Evolutionary conservation across 805 yeast species (phyloP).

Genomic region (Hanseniaspora jakobsenii): DNA sequence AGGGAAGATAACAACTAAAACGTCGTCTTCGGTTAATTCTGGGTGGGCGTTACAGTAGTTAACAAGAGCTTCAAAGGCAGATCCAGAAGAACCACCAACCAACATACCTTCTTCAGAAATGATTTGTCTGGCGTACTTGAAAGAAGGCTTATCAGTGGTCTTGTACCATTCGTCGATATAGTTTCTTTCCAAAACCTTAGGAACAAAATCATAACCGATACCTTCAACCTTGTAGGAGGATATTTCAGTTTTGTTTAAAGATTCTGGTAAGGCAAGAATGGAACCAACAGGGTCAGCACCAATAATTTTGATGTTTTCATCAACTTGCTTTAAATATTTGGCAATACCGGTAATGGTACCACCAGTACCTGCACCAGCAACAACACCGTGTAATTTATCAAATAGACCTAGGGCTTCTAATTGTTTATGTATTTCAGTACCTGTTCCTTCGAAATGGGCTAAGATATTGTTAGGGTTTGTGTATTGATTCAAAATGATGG

Average conservation of each 20-base stretch:
- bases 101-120: constrained; percentile 76
- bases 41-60: constrained; percentile 50
- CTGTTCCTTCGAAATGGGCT: constrained; percentile 78
- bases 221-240: constrained; percentile 74
- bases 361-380: constrained; percentile 93
- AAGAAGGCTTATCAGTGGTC: constrained; percentile 72
- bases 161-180: constrained; percentile 70
- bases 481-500: constrained; percentile 76
- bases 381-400: constrained; percentile 58
- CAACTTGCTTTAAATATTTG: constrained; percentile 52
- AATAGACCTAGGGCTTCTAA: constrained; percentile 32
- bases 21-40: constrained; percentile 56
- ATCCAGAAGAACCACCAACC: constrained; percentile 84
- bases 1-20: constrained; percentile 70
- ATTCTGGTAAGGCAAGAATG: constrained; percentile 67
- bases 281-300: constrained; percentile 88
- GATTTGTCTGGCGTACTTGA: constrained; percentile 67
- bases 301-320: constrained; percentile 46
- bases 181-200: constrained; percentile 60
- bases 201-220: constrained; percentile 80
- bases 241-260: constrained; percentile 43
- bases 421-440: constrained; percentile 75
- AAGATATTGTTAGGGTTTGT: constrained; percentile 65
- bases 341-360: constrained; percentile 83
- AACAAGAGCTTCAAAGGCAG: constrained; percentile 69